Evolutionary conservation across 345 rosid genomes (phyloP).

Genomic region (Citrus cavaleriei): DNA sequence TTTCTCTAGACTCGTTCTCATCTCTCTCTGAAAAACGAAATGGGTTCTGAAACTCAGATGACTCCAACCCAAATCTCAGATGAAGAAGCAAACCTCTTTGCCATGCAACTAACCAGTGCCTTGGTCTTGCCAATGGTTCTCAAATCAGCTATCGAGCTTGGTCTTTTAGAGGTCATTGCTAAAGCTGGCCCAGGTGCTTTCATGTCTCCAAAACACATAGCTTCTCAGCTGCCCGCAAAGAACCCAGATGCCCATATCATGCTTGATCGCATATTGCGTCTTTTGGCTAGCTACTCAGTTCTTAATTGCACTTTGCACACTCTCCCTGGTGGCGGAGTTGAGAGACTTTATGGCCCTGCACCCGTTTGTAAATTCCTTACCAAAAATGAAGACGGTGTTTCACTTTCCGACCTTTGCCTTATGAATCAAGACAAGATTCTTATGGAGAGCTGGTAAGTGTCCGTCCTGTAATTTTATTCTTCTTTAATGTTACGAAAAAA

Average conservation of each 20-base stretch:
- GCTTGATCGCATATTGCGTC: background rate
- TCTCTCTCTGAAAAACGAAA: no score
- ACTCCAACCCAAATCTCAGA: no score
- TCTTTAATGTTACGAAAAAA: background rate
- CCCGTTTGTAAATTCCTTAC: background rate
- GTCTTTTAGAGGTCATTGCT: slow-evolving; percentile 15
- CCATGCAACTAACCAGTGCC: background rate
- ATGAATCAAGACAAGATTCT: background rate
- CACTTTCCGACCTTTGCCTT: background rate
- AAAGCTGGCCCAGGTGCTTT: background rate
- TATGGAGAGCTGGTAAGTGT: background rate
- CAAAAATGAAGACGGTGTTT: background rate
- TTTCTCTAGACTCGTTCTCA: no score
- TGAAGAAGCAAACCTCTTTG: no score
- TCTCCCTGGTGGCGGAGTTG: background rate
- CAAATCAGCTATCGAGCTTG: slow-evolving; percentile 24
- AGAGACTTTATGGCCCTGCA: background rate
- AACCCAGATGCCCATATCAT: background rate
- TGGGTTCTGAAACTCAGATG: no score
- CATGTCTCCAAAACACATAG: background rate
- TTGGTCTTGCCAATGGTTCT: slow-evolving; percentile 13
- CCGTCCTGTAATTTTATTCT: no score
- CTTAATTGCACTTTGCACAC: background rate
- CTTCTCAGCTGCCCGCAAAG: background rate
- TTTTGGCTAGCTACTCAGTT: background rate